These are phyloP conservation scores for Malus hybrid DNA, from an alignment of 331 rosid species.

Conservation along the genomic window DNA sequence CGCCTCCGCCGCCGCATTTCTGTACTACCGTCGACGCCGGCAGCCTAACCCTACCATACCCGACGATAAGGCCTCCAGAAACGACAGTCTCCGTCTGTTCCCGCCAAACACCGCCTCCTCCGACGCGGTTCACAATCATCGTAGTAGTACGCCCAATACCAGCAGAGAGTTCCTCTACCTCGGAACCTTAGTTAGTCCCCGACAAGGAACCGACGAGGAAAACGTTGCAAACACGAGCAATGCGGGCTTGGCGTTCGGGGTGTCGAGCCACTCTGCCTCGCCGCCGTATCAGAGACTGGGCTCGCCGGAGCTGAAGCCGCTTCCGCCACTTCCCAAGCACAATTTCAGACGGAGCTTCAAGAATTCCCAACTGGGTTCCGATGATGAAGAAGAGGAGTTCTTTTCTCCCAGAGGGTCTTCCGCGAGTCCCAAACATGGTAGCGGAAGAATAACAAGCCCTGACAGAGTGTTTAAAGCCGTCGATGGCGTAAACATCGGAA, in stretches of 20 bases:
- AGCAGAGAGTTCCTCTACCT: slow-evolving; percentile 61
- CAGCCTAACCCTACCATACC: background rate
- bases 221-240: slow-evolving; percentile 13
- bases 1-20: slow-evolving; percentile 21
- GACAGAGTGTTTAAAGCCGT: slow-evolving; percentile 26
- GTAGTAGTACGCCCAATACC: slow-evolving; percentile 18
- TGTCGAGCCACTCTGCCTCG: slow-evolving; percentile 17
- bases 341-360: slow-evolving; percentile 14
- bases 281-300: slow-evolving; percentile 33
- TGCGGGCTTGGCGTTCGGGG: slow-evolving; percentile 5
- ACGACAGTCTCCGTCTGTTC: slow-evolving; percentile 58
- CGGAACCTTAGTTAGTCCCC: slow-evolving; percentile 43
- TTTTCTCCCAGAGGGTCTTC: slow-evolving; percentile 74
- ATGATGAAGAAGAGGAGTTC: slow-evolving; percentile 55
- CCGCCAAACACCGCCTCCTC: slow-evolving; percentile 53
- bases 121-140: slow-evolving; percentile 40
- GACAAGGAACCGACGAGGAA: slow-evolving; percentile 28
- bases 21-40: slow-evolving; percentile 31
- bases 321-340: slow-evolving; percentile 60
- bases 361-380: slow-evolving; percentile 19
- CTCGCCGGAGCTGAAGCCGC: slow-evolving; percentile 35
- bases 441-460: slow-evolving; percentile 11
- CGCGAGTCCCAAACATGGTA: slow-evolving; percentile 21
- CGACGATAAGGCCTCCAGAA: slow-evolving; percentile 31
- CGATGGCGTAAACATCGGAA: slow-evolving; percentile 40